Conservation (phyloP, 768 basidiomycete genomes). For the Lactarius evosmus region DNA sequence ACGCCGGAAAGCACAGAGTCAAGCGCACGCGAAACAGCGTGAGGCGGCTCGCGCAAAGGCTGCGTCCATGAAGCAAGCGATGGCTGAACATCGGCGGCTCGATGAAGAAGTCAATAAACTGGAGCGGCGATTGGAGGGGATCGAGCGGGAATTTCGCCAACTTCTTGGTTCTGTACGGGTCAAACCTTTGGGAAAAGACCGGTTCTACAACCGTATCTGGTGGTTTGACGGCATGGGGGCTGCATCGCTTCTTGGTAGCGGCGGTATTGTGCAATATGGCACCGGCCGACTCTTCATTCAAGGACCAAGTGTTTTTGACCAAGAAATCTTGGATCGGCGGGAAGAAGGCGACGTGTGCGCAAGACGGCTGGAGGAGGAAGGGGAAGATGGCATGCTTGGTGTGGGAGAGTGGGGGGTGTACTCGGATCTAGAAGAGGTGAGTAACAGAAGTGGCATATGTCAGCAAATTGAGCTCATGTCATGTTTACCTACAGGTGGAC, state of each 20-base stretch:
- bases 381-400: conserved; percentile 65
- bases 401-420: conserved; percentile 90
- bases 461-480: not conserved
- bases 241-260: conserved; percentile 71
- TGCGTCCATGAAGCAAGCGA: conserved; percentile 74
- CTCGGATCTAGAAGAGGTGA: conserved; percentile 82
- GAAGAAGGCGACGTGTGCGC: conserved; percentile 53
- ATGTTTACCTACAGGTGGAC: conserved; percentile 54
- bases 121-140: conserved; percentile 75
- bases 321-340: conserved; percentile 62
- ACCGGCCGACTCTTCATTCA: conserved; percentile 91
- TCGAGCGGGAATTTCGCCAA: conserved; percentile 93
- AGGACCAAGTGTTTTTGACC: conserved; percentile 81
- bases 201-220: conserved; percentile 95
- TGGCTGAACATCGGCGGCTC: conserved; percentile 77
- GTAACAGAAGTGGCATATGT: conserved; percentile 27
- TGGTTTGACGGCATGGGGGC: conserved; percentile 98
- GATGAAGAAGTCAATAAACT: conserved; percentile 86
- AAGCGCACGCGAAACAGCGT: conserved; percentile 70
- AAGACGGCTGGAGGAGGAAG: conserved; percentile 75
- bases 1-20: conserved; percentile 52
- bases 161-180: conserved; percentile 80
- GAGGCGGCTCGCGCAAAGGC: conserved; percentile 76
- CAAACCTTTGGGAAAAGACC: conserved; percentile 85
- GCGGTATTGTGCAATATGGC: conserved; percentile 78